Conservation (phyloP, 768 basidiomycete genomes). For the Suillus placidus region DNA sequence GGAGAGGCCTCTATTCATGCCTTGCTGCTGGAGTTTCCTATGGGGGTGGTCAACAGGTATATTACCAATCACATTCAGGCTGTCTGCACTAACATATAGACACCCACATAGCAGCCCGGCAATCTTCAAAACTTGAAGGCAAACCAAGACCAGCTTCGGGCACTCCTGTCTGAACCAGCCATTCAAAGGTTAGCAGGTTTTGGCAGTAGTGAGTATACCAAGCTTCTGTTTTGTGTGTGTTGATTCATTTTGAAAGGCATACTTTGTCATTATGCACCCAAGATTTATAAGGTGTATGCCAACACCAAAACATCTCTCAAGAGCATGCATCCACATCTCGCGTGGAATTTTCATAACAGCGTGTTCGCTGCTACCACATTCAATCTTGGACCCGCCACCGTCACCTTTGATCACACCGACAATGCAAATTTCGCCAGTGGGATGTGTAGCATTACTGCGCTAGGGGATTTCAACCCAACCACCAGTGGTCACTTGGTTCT, state of each 20-base stretch:
- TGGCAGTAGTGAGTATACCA: slow-evolving; percentile 18
- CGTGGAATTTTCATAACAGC: slow-evolving; percentile 28
- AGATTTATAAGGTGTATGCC: slow-evolving; percentile 22
- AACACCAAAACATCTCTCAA: not conserved
- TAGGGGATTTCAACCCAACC: slow-evolving; percentile 31
- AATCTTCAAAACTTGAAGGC: not conserved
- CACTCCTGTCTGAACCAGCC: slow-evolving; percentile 6
- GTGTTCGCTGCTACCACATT: slow-evolving; percentile 31
- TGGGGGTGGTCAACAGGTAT: slow-evolving; percentile 31
- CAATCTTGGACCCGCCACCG: slow-evolving; percentile 30
- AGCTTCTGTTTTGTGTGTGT: too few species aligned
- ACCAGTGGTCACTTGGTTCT: slow-evolving; percentile 13
- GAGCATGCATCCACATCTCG: slow-evolving; percentile 11
- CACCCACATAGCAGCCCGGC: not conserved
- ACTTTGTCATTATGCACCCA: slow-evolving; percentile 26
- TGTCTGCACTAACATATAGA: not conserved
- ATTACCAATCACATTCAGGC: not conserved
- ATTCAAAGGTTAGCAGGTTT: slow-evolving; percentile 25
- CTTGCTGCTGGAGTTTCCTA: slow-evolving; percentile 27
- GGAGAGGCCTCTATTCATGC: slow-evolving; percentile 24
- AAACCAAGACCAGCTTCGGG: not conserved
- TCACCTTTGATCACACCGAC: slow-evolving; percentile 29
- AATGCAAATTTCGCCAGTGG: slow-evolving; percentile 34
- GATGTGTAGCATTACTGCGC: slow-evolving; percentile 35
- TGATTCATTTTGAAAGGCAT: slow-evolving; percentile 8